phyloP scores from a whole-genome alignment of 768 basidiomycete species.

The Agaricus subrufescens region DNA sequence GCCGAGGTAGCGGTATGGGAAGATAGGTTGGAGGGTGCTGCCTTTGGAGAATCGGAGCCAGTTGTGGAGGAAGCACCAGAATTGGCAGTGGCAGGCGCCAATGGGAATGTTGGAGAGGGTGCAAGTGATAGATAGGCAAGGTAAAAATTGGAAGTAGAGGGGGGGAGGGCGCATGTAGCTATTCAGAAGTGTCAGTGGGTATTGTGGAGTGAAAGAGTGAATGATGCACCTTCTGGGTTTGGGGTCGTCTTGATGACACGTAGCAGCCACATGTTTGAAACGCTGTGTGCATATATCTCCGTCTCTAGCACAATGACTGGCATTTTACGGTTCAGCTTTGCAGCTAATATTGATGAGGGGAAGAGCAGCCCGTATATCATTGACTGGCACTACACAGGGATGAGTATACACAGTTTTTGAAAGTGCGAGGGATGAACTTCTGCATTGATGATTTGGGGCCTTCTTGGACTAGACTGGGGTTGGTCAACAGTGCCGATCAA shows the following conservation, averaged over 20 bases:
- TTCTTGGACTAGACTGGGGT: slow-evolving; percentile 83
- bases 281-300: slow-evolving; percentile 99
- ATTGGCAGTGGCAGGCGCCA: slow-evolving; percentile 23
- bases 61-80: background rate
- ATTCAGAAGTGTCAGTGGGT: background rate
- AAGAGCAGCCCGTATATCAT: slow-evolving; percentile 99
- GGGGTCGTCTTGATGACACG: slow-evolving; percentile 97
- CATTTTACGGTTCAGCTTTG: slow-evolving; percentile 95
- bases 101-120: slow-evolving; percentile 69
- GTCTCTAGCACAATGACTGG: slow-evolving; percentile 93
- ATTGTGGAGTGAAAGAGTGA: background rate
- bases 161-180: slow-evolving; percentile 57
- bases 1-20: slow-evolving; percentile 21
- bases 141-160: slow-evolving; percentile 88
- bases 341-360: slow-evolving; percentile 93
- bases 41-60: background rate
- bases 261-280: slow-evolving; percentile 94
- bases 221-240: slow-evolving; percentile 80
- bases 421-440: slow-evolving; percentile 53
- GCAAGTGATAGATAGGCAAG: slow-evolving; percentile 96
- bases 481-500: slow-evolving; percentile 95
- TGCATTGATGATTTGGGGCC: slow-evolving; percentile 97
- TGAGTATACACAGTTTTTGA: background rate
- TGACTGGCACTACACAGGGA: slow-evolving; percentile 71
- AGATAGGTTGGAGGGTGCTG: background rate